Percentiles rank a stretch among this genome's conserved stretches.
phyloP scores from a whole-genome alignment of 2,329 filamentous ascomycete genomes.

The Exophiala aquamarina region DNA sequence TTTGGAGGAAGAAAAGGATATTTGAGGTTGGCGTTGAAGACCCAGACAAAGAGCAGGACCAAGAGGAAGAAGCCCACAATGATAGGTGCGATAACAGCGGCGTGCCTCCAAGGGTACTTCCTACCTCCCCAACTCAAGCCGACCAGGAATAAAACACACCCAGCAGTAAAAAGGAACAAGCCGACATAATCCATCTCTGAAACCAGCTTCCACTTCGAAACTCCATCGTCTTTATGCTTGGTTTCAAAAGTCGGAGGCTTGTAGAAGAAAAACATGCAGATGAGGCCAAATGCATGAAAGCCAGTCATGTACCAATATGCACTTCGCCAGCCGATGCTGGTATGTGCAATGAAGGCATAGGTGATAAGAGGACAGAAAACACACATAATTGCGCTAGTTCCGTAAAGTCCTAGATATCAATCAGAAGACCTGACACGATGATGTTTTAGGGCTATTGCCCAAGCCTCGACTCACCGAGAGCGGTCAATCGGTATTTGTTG shows the following conservation, averaged over 20 bases:
- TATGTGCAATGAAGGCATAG: conserved; percentile 44
- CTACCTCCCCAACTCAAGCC: conserved; percentile 46
- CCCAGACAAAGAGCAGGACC: conserved; percentile 38
- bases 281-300: conserved; percentile 1
- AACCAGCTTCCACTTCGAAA: conserved; percentile 34
- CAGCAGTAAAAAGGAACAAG: conserved; percentile 42
- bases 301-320: conserved; percentile 39
- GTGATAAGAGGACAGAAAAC: conserved; percentile 48
- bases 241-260: conserved; percentile 49
- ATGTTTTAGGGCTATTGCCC: conserved; percentile 28
- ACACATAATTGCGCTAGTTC: conserved; percentile 30
- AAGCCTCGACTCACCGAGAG: conserved; percentile 30
- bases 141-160: conserved; percentile 43
- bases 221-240: conserved; percentile 37
- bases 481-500: conserved; percentile 37
- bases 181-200: conserved; percentile 49
- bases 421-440: background rate
- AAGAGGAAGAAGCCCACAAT: conserved; percentile 39
- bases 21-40: conserved; percentile 37
- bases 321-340: conserved; percentile 48
- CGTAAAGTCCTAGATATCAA: conserved; percentile 4
- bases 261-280: conserved; percentile 41
- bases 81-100: conserved; percentile 36
- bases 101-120: conserved; percentile 43
- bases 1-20: conserved; percentile 44